Conservation (phyloP, 257 asterid species). For the Primulina eburnea region DNA sequence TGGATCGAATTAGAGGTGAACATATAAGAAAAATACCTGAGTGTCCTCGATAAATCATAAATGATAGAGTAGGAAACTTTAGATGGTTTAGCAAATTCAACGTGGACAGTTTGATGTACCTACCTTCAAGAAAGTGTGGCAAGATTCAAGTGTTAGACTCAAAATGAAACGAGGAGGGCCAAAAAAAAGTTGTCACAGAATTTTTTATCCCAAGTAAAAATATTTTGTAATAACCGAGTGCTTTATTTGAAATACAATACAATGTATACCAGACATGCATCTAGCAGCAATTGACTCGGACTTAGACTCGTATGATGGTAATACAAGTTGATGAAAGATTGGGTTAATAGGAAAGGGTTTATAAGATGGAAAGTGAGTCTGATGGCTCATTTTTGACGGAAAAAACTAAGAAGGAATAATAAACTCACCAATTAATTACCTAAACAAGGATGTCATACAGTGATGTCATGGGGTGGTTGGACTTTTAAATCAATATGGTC, state of each 20-base stretch:
- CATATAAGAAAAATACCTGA: not conserved
- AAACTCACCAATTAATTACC: no score
- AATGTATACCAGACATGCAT: no score
- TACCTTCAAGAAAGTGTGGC: not conserved
- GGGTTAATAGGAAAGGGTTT: not conserved
- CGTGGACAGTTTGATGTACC: not conserved
- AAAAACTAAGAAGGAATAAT: not conserved
- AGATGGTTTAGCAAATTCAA: not conserved
- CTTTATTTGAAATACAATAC: not conserved
- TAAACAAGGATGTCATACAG: no score
- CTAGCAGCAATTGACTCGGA: no score
- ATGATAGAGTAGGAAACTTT: not conserved
- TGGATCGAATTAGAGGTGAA: not conserved
- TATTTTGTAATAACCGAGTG: not conserved
- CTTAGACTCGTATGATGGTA: not conserved
- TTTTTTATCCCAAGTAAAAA: not conserved
- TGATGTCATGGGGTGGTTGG: no score
- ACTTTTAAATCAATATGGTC: no score
- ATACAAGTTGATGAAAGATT: not conserved
- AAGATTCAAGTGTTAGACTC: not conserved
- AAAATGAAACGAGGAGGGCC: not conserved
- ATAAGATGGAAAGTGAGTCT: not conserved
- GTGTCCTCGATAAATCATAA: not conserved
- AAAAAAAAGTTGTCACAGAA: not conserved
- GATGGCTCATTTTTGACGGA: constrained; percentile 2